A percentile compares a stretch with the other conserved stretches of the same genome.
phyloP scores from a whole-genome alignment of 306 rosid species.

The Prinsepia uniflora region DNA sequence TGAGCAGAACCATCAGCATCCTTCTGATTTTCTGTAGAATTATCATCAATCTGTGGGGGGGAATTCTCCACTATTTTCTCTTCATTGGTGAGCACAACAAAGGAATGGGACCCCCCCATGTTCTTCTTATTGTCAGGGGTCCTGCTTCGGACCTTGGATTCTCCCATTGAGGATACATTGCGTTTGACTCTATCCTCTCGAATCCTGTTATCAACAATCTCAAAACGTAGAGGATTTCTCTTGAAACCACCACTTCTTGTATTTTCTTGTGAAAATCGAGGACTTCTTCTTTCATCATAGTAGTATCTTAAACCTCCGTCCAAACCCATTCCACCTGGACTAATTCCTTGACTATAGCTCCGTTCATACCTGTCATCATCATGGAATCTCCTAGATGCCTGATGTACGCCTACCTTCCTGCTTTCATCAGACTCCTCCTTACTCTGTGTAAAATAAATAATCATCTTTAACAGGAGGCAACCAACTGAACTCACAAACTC shows the following conservation, averaged over 20 bases:
- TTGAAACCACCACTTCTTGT: conserved; percentile 36
- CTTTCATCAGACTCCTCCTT: conserved; percentile 42
- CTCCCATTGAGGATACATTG: conserved; percentile 36
- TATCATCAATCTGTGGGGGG: conserved; percentile 31
- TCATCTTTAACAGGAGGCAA: conserved; percentile 8
- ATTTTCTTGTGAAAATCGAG: conserved; percentile 40
- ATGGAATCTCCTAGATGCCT: conserved; percentile 28
- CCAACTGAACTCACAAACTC: conserved; percentile 1
- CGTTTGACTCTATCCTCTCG: conserved; percentile 42
- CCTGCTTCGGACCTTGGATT: conserved; percentile 34
- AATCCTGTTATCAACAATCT: conserved; percentile 82
- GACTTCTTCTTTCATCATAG: conserved; percentile 72
- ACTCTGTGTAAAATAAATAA: conserved; percentile 36
- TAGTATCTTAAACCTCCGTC: conserved; percentile 35
- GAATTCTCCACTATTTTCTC: conserved; percentile 28
- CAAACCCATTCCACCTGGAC: conserved; percentile 38
- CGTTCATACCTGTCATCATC: conserved; percentile 19
- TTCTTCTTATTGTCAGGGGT: conserved; percentile 31
- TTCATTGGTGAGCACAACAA: conserved; percentile 18
- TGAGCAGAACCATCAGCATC: conserved; percentile 27
- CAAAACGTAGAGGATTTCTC: conserved; percentile 53
- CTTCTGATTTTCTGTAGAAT: conserved; percentile 26
- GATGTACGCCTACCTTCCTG: conserved; percentile 28
- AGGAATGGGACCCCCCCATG: conserved; percentile 23
- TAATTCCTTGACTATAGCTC: conserved; percentile 28